Percentiles rank a stretch among this genome's conserved stretches.
Evolutionary conservation across 2,329 filamentous ascomycete genomes (phyloP).

Genomic region (Botrytis sinoallii): DNA sequence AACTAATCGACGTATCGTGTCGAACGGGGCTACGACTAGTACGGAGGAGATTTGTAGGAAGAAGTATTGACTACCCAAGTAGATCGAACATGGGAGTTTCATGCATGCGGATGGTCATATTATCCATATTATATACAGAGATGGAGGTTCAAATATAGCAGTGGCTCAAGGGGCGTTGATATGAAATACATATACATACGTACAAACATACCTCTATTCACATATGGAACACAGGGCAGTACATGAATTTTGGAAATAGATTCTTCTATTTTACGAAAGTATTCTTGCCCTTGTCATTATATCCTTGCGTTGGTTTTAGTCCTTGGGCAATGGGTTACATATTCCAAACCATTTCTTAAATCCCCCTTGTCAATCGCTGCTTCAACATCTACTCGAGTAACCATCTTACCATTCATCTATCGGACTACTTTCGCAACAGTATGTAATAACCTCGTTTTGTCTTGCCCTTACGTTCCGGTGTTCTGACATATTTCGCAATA

Average conservation of each 20-base stretch:
- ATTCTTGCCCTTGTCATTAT: background rate
- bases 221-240: background rate
- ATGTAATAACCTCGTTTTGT: background rate
- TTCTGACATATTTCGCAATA: background rate
- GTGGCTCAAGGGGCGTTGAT: constrained; percentile 2
- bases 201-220: background rate
- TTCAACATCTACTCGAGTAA: background rate
- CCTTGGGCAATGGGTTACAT: background rate
- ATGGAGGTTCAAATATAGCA: background rate
- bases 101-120: background rate
- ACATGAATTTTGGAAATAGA: background rate
- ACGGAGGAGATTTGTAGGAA: constrained; percentile 6
- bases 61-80: background rate
- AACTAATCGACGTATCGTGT: constrained; percentile 11
- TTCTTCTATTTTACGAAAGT: background rate
- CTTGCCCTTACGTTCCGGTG: constrained; percentile 1
- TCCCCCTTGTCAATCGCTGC: constrained; percentile 14
- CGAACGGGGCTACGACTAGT: background rate
- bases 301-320: background rate
- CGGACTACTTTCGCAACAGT: constrained; percentile 9
- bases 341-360: constrained; percentile 1
- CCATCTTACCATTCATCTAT: background rate
- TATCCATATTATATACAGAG: background rate
- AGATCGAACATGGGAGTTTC: constrained; percentile 13
- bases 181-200: background rate